A percentile compares a stretch with the other conserved stretches of the same genome.
Conservation (phyloP, 352 stramenopile genomes). For the Globisporangium viniferum region DNA sequence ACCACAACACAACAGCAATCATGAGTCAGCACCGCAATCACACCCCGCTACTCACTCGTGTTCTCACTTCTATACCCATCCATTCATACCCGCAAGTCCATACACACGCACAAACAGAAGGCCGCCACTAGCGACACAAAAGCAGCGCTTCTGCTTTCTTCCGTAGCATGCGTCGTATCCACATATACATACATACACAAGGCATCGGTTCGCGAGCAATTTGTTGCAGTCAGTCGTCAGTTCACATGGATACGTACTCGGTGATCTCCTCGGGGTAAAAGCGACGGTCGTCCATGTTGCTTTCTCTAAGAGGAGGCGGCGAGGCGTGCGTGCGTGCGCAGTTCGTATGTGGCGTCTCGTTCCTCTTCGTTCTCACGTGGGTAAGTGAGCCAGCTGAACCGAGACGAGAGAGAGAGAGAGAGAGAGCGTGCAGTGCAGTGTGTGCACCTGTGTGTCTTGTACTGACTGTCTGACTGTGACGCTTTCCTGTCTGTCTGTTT, state of each 20-base stretch:
- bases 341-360: background rate
- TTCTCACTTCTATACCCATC: background rate
- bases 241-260: conserved; percentile 30
- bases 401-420: background rate
- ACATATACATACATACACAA: background rate
- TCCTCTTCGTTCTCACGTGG: background rate
- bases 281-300: conserved; percentile 33
- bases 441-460: background rate
- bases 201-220: background rate
- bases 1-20: conserved; percentile 3
- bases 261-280: conserved; percentile 59
- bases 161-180: background rate
- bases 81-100: background rate
- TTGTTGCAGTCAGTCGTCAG: background rate
- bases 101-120: background rate
- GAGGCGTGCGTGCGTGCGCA: background rate
- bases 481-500: background rate
- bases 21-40: conserved; percentile 5
- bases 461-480: conserved; percentile 2
- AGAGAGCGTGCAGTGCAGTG: background rate
- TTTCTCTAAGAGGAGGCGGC: background rate
- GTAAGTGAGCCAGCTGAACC: background rate
- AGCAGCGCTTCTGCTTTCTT: background rate
- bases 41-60: background rate
- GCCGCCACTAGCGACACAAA: background rate